phyloP scores from a whole-genome alignment of 495 filamentous ascomycete genomes.

The Halenospora varia region DNA sequence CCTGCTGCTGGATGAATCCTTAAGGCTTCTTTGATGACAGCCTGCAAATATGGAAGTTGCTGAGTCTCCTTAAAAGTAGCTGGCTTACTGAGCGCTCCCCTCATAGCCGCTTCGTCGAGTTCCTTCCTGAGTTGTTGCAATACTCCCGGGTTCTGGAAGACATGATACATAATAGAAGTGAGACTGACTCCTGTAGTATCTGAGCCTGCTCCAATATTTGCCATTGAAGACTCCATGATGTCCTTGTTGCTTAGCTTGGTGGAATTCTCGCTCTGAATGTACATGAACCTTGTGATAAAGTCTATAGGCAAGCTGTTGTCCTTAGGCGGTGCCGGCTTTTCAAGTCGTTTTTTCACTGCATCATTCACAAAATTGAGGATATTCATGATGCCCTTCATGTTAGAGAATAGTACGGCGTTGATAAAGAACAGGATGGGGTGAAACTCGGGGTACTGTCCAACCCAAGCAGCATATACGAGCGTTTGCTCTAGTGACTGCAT shows the following conservation, averaged over 20 bases:
- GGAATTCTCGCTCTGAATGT: background rate
- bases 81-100: background rate
- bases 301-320: too few relatives aligned
- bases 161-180: background rate
- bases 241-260: too few relatives aligned
- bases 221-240: background rate
- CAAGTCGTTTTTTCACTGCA: too few relatives aligned
- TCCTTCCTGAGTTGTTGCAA: background rate
- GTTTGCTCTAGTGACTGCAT: too few relatives aligned
- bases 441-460: too few relatives aligned
- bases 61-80: background rate
- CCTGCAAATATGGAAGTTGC: slow-evolving; percentile 17
- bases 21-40: slow-evolving; percentile 29
- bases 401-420: too few relatives aligned
- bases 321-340: too few relatives aligned
- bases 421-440: too few relatives aligned
- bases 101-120: background rate
- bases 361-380: too few relatives aligned
- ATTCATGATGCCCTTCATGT: too few relatives aligned
- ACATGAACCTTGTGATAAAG: background rate
- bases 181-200: background rate
- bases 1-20: slow-evolving; percentile 16
- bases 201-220: background rate
- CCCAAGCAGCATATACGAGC: too few relatives aligned
- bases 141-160: background rate